Evolutionary conservation across 345 rosid species (phyloP).

Genomic region (Microthlaspi erraticum): DNA sequence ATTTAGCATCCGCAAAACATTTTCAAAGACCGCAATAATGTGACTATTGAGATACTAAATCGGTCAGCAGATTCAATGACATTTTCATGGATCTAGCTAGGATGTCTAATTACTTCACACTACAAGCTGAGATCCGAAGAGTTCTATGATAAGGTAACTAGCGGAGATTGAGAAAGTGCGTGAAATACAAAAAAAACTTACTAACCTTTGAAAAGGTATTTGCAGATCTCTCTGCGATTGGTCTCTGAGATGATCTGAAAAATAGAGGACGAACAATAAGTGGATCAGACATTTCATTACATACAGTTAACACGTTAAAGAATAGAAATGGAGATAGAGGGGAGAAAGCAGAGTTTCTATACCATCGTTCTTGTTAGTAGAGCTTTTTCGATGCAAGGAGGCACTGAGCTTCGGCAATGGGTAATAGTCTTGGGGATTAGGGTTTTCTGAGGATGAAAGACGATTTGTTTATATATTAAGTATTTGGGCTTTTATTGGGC

Average conservation of each 20-base stretch:
- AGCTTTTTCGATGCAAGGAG: slow-evolving; percentile 29
- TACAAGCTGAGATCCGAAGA: background rate
- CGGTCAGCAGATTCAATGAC: background rate
- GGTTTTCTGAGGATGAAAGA: slow-evolving; percentile 4
- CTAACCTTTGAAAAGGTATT: slow-evolving; percentile 64
- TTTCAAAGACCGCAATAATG: too few relatives aligned
- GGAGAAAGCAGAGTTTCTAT: background rate
- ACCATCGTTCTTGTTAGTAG: slow-evolving; percentile 39
- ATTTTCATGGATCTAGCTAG: slow-evolving; percentile 2
- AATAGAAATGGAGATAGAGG: slow-evolving; percentile 4
- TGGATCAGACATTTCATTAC: background rate
- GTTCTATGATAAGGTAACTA: background rate
- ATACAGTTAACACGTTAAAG: too few relatives aligned
- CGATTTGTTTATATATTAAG: background rate
- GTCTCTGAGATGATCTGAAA: slow-evolving; percentile 46
- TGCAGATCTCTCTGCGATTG: slow-evolving; percentile 58
- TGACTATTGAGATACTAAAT: background rate
- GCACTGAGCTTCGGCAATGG: background rate
- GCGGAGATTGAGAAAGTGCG: background rate
- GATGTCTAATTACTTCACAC: background rate
- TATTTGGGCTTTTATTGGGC: slow-evolving; percentile 33
- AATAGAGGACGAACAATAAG: background rate
- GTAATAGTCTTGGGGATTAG: background rate
- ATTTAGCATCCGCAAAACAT: background rate
- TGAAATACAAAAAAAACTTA: background rate